phyloP scores from a whole-genome alignment of 352 stramenopile genomes.

The Globisporangium emineosum region DNA sequence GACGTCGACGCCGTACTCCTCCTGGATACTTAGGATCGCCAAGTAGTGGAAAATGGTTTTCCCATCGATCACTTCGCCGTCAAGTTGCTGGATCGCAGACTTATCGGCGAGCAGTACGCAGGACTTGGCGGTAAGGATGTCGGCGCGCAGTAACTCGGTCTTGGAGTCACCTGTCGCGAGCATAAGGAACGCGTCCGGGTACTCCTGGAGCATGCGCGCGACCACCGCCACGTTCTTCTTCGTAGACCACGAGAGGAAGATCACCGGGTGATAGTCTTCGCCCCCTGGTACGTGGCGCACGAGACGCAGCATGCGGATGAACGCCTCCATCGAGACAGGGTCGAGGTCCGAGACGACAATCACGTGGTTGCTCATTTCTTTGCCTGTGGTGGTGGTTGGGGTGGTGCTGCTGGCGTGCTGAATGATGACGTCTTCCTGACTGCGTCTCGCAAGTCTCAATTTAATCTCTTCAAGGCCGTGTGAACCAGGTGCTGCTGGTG shows the following conservation, averaged over 20 bases:
- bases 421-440: conserved; percentile 35
- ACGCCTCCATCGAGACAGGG: conserved; percentile 35
- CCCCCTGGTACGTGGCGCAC: conserved; percentile 30
- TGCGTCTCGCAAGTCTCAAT: neutral
- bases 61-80: conserved; percentile 56
- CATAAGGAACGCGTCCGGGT: conserved; percentile 61
- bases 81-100: conserved; percentile 44
- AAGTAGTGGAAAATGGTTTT: conserved; percentile 70
- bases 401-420: conserved; percentile 27
- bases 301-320: conserved; percentile 49
- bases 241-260: conserved; percentile 65
- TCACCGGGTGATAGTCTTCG: conserved; percentile 44
- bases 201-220: conserved; percentile 31
- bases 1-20: conserved; percentile 40
- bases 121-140: conserved; percentile 46
- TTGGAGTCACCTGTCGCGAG: conserved; percentile 49
- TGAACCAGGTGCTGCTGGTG: neutral
- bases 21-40: conserved; percentile 57
- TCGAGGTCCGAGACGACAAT: conserved; percentile 61
- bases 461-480: conserved; percentile 9
- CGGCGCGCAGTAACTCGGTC: conserved; percentile 47
- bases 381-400: conserved; percentile 10
- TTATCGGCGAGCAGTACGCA: conserved; percentile 67
- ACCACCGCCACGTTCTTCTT: conserved; percentile 19
- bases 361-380: conserved; percentile 47